These are phyloP conservation scores for Termitomyces sp. DNA, from an alignment of 768 basidiomycete species.

Conservation along the genomic window DNA sequence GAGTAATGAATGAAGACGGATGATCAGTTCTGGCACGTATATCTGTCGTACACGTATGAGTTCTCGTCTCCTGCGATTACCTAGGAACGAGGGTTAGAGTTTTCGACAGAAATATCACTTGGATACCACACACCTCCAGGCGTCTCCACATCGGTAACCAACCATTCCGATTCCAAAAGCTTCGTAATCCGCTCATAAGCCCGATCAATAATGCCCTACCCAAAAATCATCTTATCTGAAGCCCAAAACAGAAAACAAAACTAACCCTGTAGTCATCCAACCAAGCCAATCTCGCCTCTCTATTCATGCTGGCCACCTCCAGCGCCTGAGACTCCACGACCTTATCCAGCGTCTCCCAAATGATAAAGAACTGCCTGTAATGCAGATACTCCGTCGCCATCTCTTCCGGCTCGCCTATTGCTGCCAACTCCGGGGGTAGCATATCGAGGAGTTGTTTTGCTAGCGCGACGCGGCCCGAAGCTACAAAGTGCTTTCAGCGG, in stretches of 20 bases:
- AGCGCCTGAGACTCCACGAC: constrained; percentile 57
- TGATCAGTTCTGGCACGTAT: constrained; percentile 84
- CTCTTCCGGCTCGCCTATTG: constrained; percentile 64
- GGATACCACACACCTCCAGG: constrained; percentile 25
- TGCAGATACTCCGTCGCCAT: constrained; percentile 72
- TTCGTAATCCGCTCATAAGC: constrained; percentile 62
- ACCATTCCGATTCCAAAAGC: constrained; percentile 75
- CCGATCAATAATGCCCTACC: constrained; percentile 55
- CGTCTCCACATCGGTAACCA: constrained; percentile 49
- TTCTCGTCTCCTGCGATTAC: constrained; percentile 55
- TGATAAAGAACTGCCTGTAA: constrained; percentile 73
- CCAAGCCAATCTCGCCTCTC: constrained; percentile 58
- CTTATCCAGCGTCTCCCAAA: constrained; percentile 62
- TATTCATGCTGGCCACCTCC: constrained; percentile 51
- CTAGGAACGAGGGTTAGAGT: constrained; percentile 20
- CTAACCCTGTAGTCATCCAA: constrained; percentile 59
- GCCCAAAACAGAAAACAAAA: background rate
- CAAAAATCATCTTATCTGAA: background rate
- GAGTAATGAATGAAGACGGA: constrained; percentile 90
- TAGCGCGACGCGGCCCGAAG: constrained; percentile 66
- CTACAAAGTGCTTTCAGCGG: constrained; percentile 30
- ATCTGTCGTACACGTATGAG: constrained; percentile 81
- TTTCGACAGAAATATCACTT: background rate
- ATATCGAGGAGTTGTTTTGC: constrained; percentile 55
- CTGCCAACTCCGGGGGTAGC: constrained; percentile 59